Evolutionary conservation across 2,329 filamentous ascomycete genomes (phyloP).

Genomic region (Alternaria tenuissima): DNA sequence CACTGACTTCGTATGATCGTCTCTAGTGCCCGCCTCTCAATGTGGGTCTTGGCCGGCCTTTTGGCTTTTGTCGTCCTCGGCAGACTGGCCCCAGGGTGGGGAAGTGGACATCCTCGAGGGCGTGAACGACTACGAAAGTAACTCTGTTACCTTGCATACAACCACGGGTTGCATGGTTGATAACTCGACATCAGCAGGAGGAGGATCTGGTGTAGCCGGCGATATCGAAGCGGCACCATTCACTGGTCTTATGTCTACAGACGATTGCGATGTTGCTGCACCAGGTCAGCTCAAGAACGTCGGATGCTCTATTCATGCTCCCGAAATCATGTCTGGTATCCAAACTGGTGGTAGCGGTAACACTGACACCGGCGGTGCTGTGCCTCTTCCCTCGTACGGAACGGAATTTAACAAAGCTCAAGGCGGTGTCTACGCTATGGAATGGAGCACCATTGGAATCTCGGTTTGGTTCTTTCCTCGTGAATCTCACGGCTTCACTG

Average conservation of each 20-base stretch:
- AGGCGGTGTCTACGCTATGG: conserved; percentile 54
- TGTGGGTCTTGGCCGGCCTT: conserved; percentile 49
- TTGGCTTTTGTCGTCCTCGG: conserved; percentile 41
- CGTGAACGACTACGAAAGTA: conserved; percentile 40
- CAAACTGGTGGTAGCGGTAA: not conserved
- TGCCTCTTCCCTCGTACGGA: conserved; percentile 41
- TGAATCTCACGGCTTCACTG: conserved; percentile 12
- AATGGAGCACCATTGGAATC: conserved; percentile 50
- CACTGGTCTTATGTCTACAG: conserved; percentile 56
- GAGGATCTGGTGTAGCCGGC: not conserved
- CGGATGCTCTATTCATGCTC: conserved; percentile 41
- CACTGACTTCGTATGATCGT: not conserved
- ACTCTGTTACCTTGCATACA: conserved; percentile 47
- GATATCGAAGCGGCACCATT: conserved; percentile 30
- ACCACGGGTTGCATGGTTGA: conserved; percentile 32
- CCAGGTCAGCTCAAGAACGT: conserved; percentile 38
- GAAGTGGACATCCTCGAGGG: conserved; percentile 51
- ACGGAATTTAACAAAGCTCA: conserved; percentile 42
- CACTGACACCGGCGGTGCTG: conserved; percentile 10
- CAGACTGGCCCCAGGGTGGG: conserved; percentile 43
- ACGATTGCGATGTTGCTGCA: conserved; percentile 56
- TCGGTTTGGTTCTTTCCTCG: conserved; percentile 55
- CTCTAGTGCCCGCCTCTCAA: conserved; percentile 33
- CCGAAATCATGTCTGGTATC: not conserved
- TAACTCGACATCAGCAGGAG: conserved; percentile 18